Conservation (phyloP, 495 filamentous ascomycete species). For the Aspergillus steynii region DNA sequence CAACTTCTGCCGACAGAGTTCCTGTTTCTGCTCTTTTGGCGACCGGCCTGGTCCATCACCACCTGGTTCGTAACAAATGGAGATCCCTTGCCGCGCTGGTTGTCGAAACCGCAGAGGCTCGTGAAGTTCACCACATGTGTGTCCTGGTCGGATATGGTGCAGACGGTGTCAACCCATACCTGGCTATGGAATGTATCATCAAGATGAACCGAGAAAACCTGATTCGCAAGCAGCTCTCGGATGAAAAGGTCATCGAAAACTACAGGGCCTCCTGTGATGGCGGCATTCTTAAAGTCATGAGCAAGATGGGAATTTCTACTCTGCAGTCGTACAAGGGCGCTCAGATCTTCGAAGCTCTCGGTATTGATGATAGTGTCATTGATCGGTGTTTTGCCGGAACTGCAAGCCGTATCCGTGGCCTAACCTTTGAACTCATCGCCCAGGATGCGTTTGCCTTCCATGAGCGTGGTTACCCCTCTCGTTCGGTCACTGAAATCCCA, state of each 20-base stretch:
- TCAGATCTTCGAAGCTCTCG: slow-evolving; percentile 99
- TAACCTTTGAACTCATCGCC: slow-evolving; percentile 94
- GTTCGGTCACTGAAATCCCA: slow-evolving; percentile 72
- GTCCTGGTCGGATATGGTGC: slow-evolving; percentile 95
- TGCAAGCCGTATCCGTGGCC: slow-evolving; percentile 91
- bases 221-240: slow-evolving; percentile 83
- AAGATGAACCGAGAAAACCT: slow-evolving; percentile 97
- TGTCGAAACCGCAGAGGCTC: slow-evolving; percentile 93
- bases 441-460: slow-evolving; percentile 97
- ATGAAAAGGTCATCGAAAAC: slow-evolving; percentile 88
- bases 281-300: slow-evolving; percentile 99
- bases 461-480: slow-evolving; percentile 90
- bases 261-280: slow-evolving; percentile 98
- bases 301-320: slow-evolving; percentile 99
- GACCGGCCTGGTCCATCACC: slow-evolving; percentile 94
- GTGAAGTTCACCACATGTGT: slow-evolving; percentile 99
- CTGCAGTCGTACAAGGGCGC: slow-evolving; percentile 98
- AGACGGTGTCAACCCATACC: slow-evolving; percentile 95
- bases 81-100: slow-evolving; percentile 84
- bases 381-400: slow-evolving; percentile 97
- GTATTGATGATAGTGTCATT: slow-evolving; percentile 92
- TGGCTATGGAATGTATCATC: slow-evolving; percentile 95
- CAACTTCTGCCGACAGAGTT: slow-evolving; percentile 79
- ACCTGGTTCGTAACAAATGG: slow-evolving; percentile 96
- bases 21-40: slow-evolving; percentile 87